These are phyloP conservation scores for Verbena officinalis DNA, from an alignment of 257 asterid species.

Conservation along the genomic window DNA sequence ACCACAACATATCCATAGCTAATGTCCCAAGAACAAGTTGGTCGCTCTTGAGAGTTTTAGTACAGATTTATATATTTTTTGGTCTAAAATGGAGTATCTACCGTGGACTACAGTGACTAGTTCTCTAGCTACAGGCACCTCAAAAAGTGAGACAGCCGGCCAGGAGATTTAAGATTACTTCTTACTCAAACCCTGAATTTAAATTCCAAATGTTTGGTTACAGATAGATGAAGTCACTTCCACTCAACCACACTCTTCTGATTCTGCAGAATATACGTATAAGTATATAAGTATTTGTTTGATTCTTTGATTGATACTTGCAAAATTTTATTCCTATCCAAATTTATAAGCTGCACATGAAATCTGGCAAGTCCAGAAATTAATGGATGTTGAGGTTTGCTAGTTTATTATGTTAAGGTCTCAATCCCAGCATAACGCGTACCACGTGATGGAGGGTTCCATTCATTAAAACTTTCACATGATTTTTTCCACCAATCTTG, in stretches of 20 bases:
- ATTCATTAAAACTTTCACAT: slow-evolving; percentile 28
- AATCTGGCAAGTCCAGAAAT: slow-evolving; percentile 10
- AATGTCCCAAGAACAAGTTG: slow-evolving; percentile 18
- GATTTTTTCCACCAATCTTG: slow-evolving; percentile 28
- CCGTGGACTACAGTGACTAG: no score
- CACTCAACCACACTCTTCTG: no score
- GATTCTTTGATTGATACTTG: not conserved
- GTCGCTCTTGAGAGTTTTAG: not conserved
- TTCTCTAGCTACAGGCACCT: no score
- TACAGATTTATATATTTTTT: slow-evolving; percentile 8
- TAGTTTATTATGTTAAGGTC: slow-evolving; percentile 18
- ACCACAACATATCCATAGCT: slow-evolving; percentile 14
- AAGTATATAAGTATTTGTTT: not conserved
- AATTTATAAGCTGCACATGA: slow-evolving; percentile 25
- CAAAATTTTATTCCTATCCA: not conserved
- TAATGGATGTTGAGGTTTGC: slow-evolving; percentile 1
- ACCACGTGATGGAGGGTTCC: slow-evolving; percentile 34
- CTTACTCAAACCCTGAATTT: no score
- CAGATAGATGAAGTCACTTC: no score
- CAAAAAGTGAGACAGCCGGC: no score
- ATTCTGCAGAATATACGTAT: no score
- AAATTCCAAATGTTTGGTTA: no score
- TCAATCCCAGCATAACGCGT: slow-evolving; percentile 33
- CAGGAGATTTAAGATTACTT: no score
- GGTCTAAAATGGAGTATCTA: no score